A percentile compares a stretch with the other conserved stretches of the same genome.
Conservation (phyloP, 1,284 basidiomycete species). For the Tremellales sp. region DNA sequence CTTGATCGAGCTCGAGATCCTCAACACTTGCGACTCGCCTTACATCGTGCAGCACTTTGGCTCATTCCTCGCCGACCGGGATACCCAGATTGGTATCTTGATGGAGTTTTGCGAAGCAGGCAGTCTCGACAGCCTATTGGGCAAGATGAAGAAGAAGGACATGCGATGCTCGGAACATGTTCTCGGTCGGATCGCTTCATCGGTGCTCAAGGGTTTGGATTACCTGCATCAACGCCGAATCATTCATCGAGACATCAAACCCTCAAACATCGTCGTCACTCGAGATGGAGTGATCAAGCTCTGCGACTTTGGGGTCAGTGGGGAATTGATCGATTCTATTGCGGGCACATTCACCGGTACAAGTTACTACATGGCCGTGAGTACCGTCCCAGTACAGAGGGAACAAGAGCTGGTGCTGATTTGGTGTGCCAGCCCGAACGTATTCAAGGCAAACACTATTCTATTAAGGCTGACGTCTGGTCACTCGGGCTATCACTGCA, state of each 20-base stretch:
- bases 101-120: slow-evolving; percentile 92
- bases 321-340: slow-evolving; percentile 83
- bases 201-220: slow-evolving; percentile 82
- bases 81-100: slow-evolving; percentile 88
- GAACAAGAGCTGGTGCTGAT: slow-evolving; percentile 10
- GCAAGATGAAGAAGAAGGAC: slow-evolving; percentile 73
- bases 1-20: slow-evolving; percentile 85
- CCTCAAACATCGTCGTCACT: slow-evolving; percentile 88
- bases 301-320: slow-evolving; percentile 94
- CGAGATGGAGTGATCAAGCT: slow-evolving; percentile 83
- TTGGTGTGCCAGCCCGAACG: slow-evolving; percentile 88
- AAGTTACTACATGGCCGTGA: slow-evolving; percentile 93
- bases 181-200: slow-evolving; percentile 83
- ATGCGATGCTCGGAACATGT: slow-evolving; percentile 86
- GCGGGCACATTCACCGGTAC: slow-evolving; percentile 97
- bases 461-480: slow-evolving; percentile 97
- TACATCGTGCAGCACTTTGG: slow-evolving; percentile 93
- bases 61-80: slow-evolving; percentile 88
- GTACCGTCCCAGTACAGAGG: slow-evolving; percentile 41
- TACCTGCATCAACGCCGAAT: slow-evolving; percentile 89
- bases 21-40: slow-evolving; percentile 73
- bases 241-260: slow-evolving; percentile 97
- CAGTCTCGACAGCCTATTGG: slow-evolving; percentile 76
- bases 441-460: slow-evolving; percentile 82
- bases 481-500: slow-evolving; percentile 89